Evolutionary conservation across 768 basidiomycete species (phyloP), one percentile per base, ranked within the genome.

Genomic region (Polyporus arcularius): DNA sequence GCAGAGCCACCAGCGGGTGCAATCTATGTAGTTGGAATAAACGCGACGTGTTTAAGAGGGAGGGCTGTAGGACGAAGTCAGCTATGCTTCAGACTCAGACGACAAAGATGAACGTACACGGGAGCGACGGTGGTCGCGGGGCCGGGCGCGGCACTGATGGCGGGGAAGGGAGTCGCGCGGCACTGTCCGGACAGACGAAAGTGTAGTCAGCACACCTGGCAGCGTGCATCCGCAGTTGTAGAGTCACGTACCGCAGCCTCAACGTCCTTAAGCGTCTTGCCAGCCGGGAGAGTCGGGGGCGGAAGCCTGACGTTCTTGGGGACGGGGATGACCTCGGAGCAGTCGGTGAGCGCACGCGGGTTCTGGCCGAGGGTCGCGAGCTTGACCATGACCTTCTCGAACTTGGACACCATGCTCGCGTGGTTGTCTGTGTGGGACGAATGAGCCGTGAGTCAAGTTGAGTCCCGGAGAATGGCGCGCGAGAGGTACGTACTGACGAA

Each of bases 91-190:
- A 4, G 3, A 6, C 31, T 28, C 16, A 18, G 1, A 8, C 3
- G 46, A 47, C 18, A 21, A 49, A 14, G 21, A 31, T 7, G 35
- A 32, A 62, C 72, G 65, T 69, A 73, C 68, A 73, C 71, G 30
- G 73, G 67, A 28, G 70, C 58, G 18, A 74, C 65, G 30, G 72
- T 64, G 35, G 68, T 72, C 16, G 57, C 64, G 40, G 74, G 69
- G 21, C 52, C 76, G 30, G 73, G 71, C 18, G 67, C 59, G 40
- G 67, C 60, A 10, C 57, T 45, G 42, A 68, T 60, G 1, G 57
- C 56, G 26, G 67, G 67, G 64, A 68, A 68, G 26, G 67, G 64
- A 7, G 67, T 65, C 7, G 63, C 30, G 16, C 62, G 49, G 50
- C 67, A 63, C 18, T 53, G n/a, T 38, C 12, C 3, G 14, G 26